These are phyloP conservation scores for Solanum hybrid DNA, from an alignment of 305 asterid genomes.

Conservation along the genomic window DNA sequence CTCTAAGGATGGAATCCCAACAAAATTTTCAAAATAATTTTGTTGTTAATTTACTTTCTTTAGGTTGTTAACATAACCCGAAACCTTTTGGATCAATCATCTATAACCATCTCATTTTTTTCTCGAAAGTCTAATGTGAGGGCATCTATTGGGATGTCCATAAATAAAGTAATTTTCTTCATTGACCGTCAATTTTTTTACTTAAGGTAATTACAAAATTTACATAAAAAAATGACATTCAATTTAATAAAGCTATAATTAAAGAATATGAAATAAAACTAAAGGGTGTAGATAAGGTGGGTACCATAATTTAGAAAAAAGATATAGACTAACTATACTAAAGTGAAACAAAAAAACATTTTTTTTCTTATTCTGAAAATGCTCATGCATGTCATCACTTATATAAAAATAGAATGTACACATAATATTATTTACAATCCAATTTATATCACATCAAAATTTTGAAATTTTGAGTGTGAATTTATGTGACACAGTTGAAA, in stretches of 20 bases:
- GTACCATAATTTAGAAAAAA: neutral
- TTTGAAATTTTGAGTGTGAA: neutral
- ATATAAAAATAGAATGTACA: neutral
- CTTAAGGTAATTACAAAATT: neutral
- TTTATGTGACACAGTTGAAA: neutral
- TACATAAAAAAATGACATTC: neutral
- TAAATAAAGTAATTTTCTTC: too few species aligned
- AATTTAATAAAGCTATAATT: neutral
- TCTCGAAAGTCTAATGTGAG: neutral
- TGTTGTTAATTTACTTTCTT: neutral
- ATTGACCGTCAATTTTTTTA: neutral
- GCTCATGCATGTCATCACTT: neutral
- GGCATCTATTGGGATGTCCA: neutral
- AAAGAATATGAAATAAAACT: too few species aligned
- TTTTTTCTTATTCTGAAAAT: too few species aligned
- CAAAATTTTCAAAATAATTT: neutral
- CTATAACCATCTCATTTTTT: neutral
- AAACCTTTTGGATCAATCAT: neutral
- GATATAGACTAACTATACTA: neutral
- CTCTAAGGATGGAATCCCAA: neutral
- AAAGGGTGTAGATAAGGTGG: neutral
- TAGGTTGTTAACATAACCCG: too few species aligned
- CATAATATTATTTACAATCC: neutral
- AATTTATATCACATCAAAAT: too few species aligned
- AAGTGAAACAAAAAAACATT: neutral